phyloP scores from a whole-genome alignment of 2,329 filamentous ascomycete genomes.

The Botrytis galanthina region DNA sequence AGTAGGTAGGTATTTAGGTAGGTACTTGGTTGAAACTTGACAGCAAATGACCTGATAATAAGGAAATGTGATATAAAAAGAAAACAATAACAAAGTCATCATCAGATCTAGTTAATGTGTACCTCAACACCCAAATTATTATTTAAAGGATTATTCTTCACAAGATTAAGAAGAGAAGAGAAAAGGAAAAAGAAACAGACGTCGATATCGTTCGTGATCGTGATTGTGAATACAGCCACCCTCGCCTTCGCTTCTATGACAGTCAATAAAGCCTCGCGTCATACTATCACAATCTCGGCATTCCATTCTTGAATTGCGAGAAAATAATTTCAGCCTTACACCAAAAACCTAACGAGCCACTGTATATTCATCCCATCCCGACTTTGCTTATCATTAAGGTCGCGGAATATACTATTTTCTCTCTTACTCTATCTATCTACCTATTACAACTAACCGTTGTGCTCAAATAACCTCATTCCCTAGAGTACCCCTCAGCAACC shows the following conservation, averaged over 20 bases:
- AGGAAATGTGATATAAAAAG: background rate
- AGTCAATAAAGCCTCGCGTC: constrained; percentile 21
- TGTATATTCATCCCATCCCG: background rate
- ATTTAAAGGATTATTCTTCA: background rate
- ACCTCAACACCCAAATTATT: background rate
- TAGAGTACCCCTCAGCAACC: background rate
- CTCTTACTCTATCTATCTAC: background rate
- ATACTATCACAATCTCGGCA: constrained; percentile 12
- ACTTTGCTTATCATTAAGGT: background rate
- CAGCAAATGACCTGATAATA: background rate
- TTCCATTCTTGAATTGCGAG: constrained; percentile 12
- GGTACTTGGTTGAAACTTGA: background rate
- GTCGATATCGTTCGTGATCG: background rate
- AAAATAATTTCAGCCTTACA: constrained; percentile 15
- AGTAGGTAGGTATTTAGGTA: background rate
- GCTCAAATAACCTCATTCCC: background rate
- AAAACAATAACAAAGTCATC: background rate
- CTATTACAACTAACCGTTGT: background rate
- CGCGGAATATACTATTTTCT: background rate
- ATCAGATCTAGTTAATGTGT: background rate
- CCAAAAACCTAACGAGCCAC: background rate
- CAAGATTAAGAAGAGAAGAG: background rate
- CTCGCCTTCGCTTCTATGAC: background rate
- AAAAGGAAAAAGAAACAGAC: background rate
- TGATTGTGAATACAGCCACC: background rate